Evolutionary conservation across 495 filamentous ascomycete genomes (phyloP).

Genomic region (Parachaetomium inaequale): DNA sequence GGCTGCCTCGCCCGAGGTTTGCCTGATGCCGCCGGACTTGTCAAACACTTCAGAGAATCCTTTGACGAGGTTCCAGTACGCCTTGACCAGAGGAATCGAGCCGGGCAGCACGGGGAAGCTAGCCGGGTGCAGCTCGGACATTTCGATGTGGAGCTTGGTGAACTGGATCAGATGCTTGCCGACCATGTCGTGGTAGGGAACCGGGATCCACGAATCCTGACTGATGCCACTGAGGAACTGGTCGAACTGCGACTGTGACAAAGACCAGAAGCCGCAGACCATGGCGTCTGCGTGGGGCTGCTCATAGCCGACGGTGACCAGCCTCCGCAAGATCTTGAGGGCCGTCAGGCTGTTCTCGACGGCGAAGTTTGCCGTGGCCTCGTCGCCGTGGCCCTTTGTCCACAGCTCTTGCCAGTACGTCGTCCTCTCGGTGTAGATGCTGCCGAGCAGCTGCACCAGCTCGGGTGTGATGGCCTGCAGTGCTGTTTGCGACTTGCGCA

Average conservation of each 20-base stretch:
- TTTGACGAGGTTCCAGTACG: slow-evolving; percentile 79
- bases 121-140: slow-evolving; percentile 69
- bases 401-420: slow-evolving; percentile 65
- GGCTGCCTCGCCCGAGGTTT: slow-evolving; percentile 43
- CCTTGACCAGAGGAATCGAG: slow-evolving; percentile 66
- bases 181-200: slow-evolving; percentile 49
- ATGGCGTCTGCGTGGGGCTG: slow-evolving; percentile 72
- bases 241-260: slow-evolving; percentile 66
- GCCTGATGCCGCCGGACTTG: slow-evolving; percentile 46
- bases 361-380: slow-evolving; percentile 54
- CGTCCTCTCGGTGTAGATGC: slow-evolving; percentile 72
- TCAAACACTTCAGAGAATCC: slow-evolving; percentile 70
- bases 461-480: slow-evolving; percentile 75
- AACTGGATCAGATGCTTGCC: slow-evolving; percentile 85
- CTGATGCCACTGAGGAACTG: slow-evolving; percentile 57
- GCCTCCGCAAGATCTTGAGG: slow-evolving; percentile 73
- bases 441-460: slow-evolving; percentile 69
- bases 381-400: slow-evolving; percentile 44
- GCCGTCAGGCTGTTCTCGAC: slow-evolving; percentile 72
- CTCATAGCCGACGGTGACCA: slow-evolving; percentile 78
- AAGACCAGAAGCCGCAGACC: slow-evolving; percentile 71
- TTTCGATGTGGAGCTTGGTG: slow-evolving; percentile 84
- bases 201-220: slow-evolving; percentile 47
- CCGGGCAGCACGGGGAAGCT: slow-evolving; percentile 78
- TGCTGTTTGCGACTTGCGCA: slow-evolving; percentile 64